These are phyloP conservation scores for Candida morakotiae DNA, from an alignment of 805 yeast species.

Conservation along the genomic window DNA sequence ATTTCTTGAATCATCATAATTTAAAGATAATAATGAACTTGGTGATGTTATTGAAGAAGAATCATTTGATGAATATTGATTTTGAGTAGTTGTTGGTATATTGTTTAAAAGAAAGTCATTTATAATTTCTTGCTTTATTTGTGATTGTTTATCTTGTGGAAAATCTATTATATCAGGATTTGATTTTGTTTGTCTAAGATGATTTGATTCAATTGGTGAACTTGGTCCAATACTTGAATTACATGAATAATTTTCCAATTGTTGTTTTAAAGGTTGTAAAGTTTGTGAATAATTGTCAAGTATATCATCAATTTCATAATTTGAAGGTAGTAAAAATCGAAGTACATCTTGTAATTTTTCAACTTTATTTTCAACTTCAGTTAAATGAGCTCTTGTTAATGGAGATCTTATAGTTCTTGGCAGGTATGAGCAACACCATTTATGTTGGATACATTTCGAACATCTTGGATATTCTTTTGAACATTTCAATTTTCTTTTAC, in stretches of 20 bases:
- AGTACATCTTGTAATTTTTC: constrained; percentile 26
- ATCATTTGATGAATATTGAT: background rate
- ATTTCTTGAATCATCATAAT: constrained; percentile 22
- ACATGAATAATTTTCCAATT: no score
- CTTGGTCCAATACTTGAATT: background rate
- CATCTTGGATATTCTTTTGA: constrained; percentile 77
- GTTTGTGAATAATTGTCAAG: constrained; percentile 12
- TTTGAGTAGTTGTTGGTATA: constrained; percentile 19
- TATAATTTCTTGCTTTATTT: constrained; percentile 37
- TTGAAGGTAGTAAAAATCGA: constrained; percentile 26
- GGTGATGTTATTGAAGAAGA: constrained; percentile 28
- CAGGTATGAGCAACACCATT: constrained; percentile 73
- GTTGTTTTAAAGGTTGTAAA: constrained; percentile 10
- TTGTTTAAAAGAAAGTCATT: constrained; percentile 37
- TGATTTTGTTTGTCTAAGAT: background rate
- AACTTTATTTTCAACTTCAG: constrained; percentile 60
- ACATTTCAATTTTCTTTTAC: constrained; percentile 75
- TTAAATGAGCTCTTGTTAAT: constrained; percentile 73
- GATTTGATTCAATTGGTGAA: background rate
- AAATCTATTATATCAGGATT: constrained; percentile 3
- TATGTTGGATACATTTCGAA: constrained; percentile 65
- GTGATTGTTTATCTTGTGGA: constrained; percentile 5
- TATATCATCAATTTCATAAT: constrained; percentile 16
- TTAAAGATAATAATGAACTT: constrained; percentile 31
- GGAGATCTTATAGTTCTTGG: constrained; percentile 80